Evolutionary conservation across 768 basidiomycete species (phyloP).

Genomic region (Bullera alba): DNA sequence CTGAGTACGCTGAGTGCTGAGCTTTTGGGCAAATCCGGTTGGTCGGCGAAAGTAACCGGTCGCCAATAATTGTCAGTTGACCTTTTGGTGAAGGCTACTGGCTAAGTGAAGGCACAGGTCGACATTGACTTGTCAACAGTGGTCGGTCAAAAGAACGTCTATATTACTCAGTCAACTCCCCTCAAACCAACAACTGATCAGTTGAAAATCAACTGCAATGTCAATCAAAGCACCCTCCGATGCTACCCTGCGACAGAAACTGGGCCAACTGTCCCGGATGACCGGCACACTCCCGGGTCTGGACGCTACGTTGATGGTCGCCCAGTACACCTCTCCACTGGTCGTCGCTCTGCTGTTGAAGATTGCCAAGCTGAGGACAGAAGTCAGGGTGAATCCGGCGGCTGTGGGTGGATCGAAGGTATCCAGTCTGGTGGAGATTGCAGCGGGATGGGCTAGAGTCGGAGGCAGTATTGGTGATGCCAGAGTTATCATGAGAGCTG

Average conservation of each 20-base stretch:
- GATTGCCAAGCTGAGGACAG: conserved; percentile 20
- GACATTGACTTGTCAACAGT: too few species aligned
- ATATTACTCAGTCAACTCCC: too few species aligned
- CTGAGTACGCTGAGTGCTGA: too few species aligned
- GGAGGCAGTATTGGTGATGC: conserved; percentile 38
- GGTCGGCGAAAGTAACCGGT: too few species aligned
- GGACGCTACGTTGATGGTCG: conserved; percentile 41
- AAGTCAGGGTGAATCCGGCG: conserved; percentile 4
- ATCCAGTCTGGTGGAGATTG: conserved; percentile 12
- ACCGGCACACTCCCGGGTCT: conserved; percentile 36
- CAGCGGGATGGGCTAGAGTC: conserved; percentile 24
- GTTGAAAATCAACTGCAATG: too few species aligned
- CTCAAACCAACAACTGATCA: too few species aligned
- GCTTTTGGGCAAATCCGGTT: too few species aligned
- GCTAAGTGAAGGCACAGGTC: too few species aligned
- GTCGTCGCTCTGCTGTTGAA: conserved; percentile 35
- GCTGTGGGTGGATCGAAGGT: neutral
- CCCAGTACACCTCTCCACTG: conserved; percentile 39
- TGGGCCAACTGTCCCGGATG: conserved; percentile 21
- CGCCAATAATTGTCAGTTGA: too few species aligned
- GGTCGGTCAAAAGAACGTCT: too few species aligned
- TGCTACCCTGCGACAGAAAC: conserved; percentile 1
- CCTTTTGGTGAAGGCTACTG: too few species aligned
- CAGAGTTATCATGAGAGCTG: conserved; percentile 40
- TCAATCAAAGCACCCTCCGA: too few species aligned